Evolutionary conservation across 1,284 basidiomycete genomes (phyloP), one percentile per base, ranked within the genome.

Genomic region (Gomphus bonarii): DNA sequence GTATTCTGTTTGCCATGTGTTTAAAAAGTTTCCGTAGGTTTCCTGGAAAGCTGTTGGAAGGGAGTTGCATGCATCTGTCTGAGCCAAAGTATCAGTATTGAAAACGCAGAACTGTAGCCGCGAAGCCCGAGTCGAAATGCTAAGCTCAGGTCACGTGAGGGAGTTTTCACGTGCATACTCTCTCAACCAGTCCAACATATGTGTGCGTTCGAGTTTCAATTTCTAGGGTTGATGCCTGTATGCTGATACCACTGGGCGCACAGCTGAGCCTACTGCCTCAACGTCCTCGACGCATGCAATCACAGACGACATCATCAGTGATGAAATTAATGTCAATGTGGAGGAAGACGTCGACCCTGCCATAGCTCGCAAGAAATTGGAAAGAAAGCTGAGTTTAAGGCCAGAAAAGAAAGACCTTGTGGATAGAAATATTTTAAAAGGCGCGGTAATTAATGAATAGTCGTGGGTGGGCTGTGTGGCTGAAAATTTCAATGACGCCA

Each of bases 371-470:
- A 51, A 73, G 57, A 74, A 72, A 63, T 74, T 88, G 57, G 85
- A 87, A 69, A 79, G 77, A 65, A 72, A 76, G 48, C 72, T 87
- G 54, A 73, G 70, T 44, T 71, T 76, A 30, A 74, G 86, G 38
- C 77, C 82, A 9, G 76, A 80, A 14, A 80, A 82, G 65, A 68
- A 77, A 47, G 82, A 88, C 58, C 75, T 91, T 44, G 75, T 88
- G 60, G 81, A 84, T 50, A 78, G 82, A 62, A 86, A 86, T 65
- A 88, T 90, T 60, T 75, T 90, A 60, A 89, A 89, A 72, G 82
- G 86, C 55, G 38, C 40, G 36, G 22, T 40, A 33, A n/a, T n/a
- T 2, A 72, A 65, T 25, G 50, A 22, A 36, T 18, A 16, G 18
- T 51, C 36, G 22, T 40, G 16, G 6, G 5, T 51, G 12, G n/a